Conservation (phyloP, 1,139 yeast genomes). For the Saccharomycopsis phalli region DNA sequence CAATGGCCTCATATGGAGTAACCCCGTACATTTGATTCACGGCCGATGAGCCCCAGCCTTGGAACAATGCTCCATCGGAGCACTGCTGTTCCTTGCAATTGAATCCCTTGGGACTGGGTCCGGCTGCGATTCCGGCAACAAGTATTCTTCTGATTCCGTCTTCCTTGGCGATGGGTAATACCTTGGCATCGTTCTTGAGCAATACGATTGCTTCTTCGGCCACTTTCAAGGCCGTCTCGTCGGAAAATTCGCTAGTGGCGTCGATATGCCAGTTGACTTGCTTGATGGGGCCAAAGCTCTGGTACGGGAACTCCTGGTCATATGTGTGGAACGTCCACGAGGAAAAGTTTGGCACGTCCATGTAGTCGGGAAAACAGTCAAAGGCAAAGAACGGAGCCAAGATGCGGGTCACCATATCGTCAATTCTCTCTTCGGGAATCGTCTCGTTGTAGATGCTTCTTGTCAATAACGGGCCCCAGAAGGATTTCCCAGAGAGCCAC, state of each 20-base stretch:
- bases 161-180: constrained; percentile 36
- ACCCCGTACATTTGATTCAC: constrained; percentile 45
- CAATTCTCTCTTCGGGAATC: constrained; percentile 44
- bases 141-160: constrained; percentile 32
- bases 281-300: constrained; percentile 44
- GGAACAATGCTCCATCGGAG: constrained; percentile 39
- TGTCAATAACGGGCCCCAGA: constrained; percentile 52
- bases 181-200: constrained; percentile 42
- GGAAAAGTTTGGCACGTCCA: constrained; percentile 45
- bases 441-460: constrained; percentile 49
- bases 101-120: constrained; percentile 39
- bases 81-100: constrained; percentile 43
- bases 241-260: constrained; percentile 41
- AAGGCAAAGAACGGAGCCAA: constrained; percentile 48
- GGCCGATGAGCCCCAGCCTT: constrained; percentile 47
- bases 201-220: constrained; percentile 51
- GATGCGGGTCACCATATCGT: constrained; percentile 55
- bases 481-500: constrained; percentile 47
- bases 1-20: constrained; percentile 44
- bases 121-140: constrained; percentile 43
- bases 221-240: constrained; percentile 41
- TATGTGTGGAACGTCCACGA: constrained; percentile 51
- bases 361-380: constrained; percentile 28
- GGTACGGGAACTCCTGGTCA: constrained; percentile 44
- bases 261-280: constrained; percentile 50